Evolutionary conservation across 1,284 basidiomycete genomes (phyloP).

Genomic region (Leccinum griseonigrum): DNA sequence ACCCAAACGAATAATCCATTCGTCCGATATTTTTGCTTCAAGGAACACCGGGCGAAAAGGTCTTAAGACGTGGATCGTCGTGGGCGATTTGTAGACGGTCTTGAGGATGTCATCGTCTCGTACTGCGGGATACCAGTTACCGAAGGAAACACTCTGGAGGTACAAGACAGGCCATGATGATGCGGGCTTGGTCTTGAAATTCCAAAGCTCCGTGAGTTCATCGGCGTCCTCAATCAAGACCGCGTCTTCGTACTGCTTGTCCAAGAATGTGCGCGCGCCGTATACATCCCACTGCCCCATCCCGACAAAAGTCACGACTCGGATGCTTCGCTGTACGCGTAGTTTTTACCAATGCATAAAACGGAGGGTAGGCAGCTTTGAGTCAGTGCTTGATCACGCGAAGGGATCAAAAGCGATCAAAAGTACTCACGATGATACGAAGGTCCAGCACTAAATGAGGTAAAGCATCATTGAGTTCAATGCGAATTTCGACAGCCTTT

Average conservation of each 20-base stretch:
- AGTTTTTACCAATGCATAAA: conserved; percentile 71
- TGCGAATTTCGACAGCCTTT: conserved; percentile 44
- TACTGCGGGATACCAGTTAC: conserved; percentile 40
- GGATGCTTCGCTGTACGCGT: conserved; percentile 69
- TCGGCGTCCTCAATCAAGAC: conserved; percentile 86
- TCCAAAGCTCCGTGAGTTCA: conserved; percentile 91
- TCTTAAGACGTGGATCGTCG: conserved; percentile 87
- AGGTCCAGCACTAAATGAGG: conserved; percentile 69
- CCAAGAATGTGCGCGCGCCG: conserved; percentile 82
- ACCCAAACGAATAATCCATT: background rate
- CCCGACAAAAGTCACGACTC: conserved; percentile 79
- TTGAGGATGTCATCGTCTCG: conserved; percentile 90
- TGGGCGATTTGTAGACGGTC: conserved; percentile 96
- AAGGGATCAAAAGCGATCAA: background rate
- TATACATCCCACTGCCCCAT: conserved; percentile 97
- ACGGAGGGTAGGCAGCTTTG: conserved; percentile 13
- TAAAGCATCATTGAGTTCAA: conserved; percentile 62
- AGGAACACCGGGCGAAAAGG: too few species aligned
- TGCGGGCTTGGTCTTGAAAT: conserved; percentile 82
- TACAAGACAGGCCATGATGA: conserved; percentile 85
- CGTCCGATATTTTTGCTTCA: background rate
- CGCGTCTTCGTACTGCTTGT: conserved; percentile 87
- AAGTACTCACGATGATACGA: conserved; percentile 37
- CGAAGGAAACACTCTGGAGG: conserved; percentile 31
- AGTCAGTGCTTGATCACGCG: conserved; percentile 5